Evolutionary conservation across 192 early-diverging fungal species (phyloP), one percentile per base, ranked within the genome.

Genomic region (Coemansia sp.): DNA sequence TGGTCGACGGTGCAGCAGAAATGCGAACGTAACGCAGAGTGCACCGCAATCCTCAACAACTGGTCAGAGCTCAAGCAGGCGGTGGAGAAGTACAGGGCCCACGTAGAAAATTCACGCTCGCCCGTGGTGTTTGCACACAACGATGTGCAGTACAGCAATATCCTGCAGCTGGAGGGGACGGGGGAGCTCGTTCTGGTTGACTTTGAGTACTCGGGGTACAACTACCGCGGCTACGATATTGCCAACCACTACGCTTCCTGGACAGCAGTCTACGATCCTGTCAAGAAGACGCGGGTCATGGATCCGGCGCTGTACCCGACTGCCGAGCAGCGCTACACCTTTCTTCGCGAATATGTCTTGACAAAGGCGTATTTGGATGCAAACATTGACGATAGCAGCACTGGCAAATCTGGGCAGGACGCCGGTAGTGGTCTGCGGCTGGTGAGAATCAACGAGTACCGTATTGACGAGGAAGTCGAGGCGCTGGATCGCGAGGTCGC

Each of bases 71-170:
- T 77, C 4, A 49, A 77, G 49, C 61, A 72, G 6, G 73, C 90
- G 40, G 71, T 89, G 12, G 73, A 67, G 15, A 74, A 65, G 49
- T 58, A 94, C n/a, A 65, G 79, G 19, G 43, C 41, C 2, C 84
- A 85, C 16, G 81, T 93, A 7, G 85, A 83, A 3, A 64, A 72
- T 23, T 16, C 23, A 38, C 84, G 87, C 37, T 86, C 84, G 4
- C 92, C 93, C 1, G 59, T 93, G 0, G 92, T 96, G 16, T 95
- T 96, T 84, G 87, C 89, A n/a, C 94, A 96, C 74, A 94, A 93
- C 62, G 94, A 96, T 70, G 50, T 83, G 53, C 94, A 94, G 83
- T 93, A 92, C 68, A 93, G 93, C 43, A 96, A 96, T 69, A 89
- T 96, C 32, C 81, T 96, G 18, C 81, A 87, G 44, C 71, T 89